Base-by-base conservation (phyloP, 345 rosid genomes). In the Linum usitatissimum region DNA sequence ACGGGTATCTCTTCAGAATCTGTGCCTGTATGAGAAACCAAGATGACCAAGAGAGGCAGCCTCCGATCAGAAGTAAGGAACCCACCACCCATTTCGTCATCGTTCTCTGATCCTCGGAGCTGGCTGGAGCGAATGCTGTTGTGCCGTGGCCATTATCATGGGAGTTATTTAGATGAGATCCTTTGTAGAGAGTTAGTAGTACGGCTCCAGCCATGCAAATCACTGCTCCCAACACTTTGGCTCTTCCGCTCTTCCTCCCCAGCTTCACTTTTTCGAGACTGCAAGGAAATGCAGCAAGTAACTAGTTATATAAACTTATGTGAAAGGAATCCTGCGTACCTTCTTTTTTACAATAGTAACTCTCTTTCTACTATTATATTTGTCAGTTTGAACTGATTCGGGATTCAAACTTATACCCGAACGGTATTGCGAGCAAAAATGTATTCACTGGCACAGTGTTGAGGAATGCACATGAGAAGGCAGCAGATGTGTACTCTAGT, bases 401-500 rank as follows among this genome's bases (percentile, higher is more conserved):
- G 36, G 36, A 31, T 31, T 31, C 36, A 6, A 2, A 31, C 31
- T 65, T 61, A 68, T n/a, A n/a, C 76, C 76, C 56, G 6, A 73
- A 57, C 13, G 57, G 20, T 28, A 73, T 36, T 28, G 76, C 60
- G 18, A 73, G 40, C 18, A 73, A 5, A 63, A 68, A 73, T 5
- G 76, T 73, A 55, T 48, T 68, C 4, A 65, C 76, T 56, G 76
- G 76, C 20, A 73, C 73, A 10, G 39, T 61, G 56, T 73, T 73
- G 56, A 73, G 67, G 19, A 68, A 73, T 15, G 76, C 76, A 51
- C 76, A 65, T 0, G 76, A 28, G 51, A 73, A 65, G 6, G 70
- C 36, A 30, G 61, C 51, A 23, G 76, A 68, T 18, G 72, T 73
- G 39, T 68, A 61, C 40, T 62, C 23, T 5, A 73, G 76, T 48